Evolutionary conservation across 805 yeast species (phyloP).

Genomic region (Blastobotrys robertii): DNA sequence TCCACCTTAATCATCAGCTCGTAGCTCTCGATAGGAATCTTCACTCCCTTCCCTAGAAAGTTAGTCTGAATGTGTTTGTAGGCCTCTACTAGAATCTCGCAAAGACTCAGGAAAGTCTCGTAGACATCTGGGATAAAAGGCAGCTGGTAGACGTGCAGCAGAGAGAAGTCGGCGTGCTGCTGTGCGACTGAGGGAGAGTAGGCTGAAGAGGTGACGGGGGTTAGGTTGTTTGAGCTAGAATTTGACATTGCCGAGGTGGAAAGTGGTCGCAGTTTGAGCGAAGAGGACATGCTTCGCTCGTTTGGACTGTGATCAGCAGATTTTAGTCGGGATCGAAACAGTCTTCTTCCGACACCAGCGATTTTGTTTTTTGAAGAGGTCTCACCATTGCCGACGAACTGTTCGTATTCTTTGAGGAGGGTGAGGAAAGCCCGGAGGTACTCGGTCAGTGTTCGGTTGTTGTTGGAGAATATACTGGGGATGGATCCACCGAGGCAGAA

Average conservation of each 20-base stretch:
- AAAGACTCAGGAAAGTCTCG: conserved; percentile 20
- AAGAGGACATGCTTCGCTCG: background rate
- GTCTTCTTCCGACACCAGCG: conserved; percentile 17
- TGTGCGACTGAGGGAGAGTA: background rate
- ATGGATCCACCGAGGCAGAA: conserved; percentile 19
- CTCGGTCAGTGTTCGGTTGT: conserved; percentile 9
- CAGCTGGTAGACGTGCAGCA: conserved; percentile 16
- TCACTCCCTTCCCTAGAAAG: conserved; percentile 2
- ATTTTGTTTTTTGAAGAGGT: conserved; percentile 10
- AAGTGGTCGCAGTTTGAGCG: background rate
- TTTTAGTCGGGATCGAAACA: conserved; percentile 15
- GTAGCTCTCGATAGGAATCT: conserved; percentile 9
- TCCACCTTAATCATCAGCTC: conserved; percentile 18
- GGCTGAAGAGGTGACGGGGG: background rate
- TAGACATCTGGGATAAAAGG: conserved; percentile 22
- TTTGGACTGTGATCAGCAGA: conserved; percentile 8
- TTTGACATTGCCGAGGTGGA: background rate
- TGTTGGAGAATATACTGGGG: conserved; percentile 5
- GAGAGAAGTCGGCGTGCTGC: conserved; percentile 9
- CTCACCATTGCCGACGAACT: conserved; percentile 8
- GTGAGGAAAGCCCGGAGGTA: conserved; percentile 11
- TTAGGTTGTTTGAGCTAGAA: background rate
- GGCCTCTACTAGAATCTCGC: conserved; percentile 17
- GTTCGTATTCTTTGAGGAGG: conserved; percentile 17
- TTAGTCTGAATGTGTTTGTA: conserved; percentile 12